phyloP scores from a whole-genome alignment of 306 rosid species.

The Vigna hirtella region DNA sequence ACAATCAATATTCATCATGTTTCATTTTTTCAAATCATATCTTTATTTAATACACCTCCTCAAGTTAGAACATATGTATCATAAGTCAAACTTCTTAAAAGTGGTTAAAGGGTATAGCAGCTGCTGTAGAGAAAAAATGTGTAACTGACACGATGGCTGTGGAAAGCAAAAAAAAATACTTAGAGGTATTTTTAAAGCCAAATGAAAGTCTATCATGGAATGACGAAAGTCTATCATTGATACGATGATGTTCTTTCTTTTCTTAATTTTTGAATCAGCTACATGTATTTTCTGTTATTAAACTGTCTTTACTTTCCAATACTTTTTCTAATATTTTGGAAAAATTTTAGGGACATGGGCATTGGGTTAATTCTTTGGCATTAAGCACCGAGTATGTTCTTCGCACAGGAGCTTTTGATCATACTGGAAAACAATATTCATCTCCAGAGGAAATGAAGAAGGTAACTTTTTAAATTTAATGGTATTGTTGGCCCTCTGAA shows the following conservation, averaged over 20 bases:
- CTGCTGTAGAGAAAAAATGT: too few relatives aligned
- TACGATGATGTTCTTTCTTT: neutral
- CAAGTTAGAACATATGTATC: too few relatives aligned
- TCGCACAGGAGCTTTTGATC: conserved; percentile 95
- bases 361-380: conserved; percentile 97
- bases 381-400: conserved; percentile 95
- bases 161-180: too few relatives aligned
- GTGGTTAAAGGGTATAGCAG: too few relatives aligned
- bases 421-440: conserved; percentile 80
- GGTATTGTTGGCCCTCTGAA: neutral
- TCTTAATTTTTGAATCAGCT: conserved; percentile 15
- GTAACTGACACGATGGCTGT: too few relatives aligned
- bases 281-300: neutral
- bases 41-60: too few relatives aligned
- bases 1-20: too few relatives aligned
- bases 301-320: conserved; percentile 15
- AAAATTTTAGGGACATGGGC: conserved; percentile 87
- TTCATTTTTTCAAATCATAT: too few relatives aligned
- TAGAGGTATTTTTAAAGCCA: too few relatives aligned
- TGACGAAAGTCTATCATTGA: neutral
- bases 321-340: conserved; percentile 27
- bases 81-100: too few relatives aligned
- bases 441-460: conserved; percentile 88
- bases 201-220: neutral
- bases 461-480: conserved; percentile 51